Evolutionary conservation across 768 basidiomycete genomes (phyloP).

Genomic region (Suillus alpinus): DNA sequence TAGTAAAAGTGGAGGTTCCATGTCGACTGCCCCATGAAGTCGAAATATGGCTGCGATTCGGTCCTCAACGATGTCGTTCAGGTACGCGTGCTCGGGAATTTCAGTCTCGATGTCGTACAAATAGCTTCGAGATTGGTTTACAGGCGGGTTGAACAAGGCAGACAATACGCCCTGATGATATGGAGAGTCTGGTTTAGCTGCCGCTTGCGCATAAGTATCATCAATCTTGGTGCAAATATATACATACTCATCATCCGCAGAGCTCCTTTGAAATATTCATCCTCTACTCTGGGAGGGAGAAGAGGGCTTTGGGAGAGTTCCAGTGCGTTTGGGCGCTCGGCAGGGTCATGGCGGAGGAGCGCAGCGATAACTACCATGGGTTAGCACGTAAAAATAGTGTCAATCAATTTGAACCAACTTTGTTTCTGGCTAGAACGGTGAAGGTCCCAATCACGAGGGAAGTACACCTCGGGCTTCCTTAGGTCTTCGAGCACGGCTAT

Average conservation of each 20-base stretch:
- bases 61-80: conserved; percentile 77
- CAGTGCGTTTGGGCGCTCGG: conserved; percentile 73
- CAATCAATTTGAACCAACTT: conserved; percentile 45
- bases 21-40: conserved; percentile 87
- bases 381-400: conserved; percentile 5
- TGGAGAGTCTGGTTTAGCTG: conserved; percentile 73
- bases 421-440: conserved; percentile 60
- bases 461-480: conserved; percentile 67
- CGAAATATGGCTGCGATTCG: conserved; percentile 75
- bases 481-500: conserved; percentile 80
- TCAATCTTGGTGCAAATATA: conserved; percentile 38
- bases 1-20: conserved; percentile 82
- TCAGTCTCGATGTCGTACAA: conserved; percentile 74
- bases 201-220: neutral
- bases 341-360: conserved; percentile 80
- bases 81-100: conserved; percentile 62
- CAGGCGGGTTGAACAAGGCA: conserved; percentile 73
- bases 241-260: conserved; percentile 54
- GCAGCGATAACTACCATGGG: conserved; percentile 63
- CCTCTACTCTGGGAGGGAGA: conserved; percentile 74
- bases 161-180: conserved; percentile 78
- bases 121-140: conserved; percentile 60
- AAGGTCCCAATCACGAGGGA: conserved; percentile 74
- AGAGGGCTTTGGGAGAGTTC: conserved; percentile 79
- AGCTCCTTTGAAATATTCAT: conserved; percentile 83